These are phyloP conservation scores for Nitzschia sp. DNA, from an alignment of 108 stramenopile genomes.

Conservation along the genomic window DNA sequence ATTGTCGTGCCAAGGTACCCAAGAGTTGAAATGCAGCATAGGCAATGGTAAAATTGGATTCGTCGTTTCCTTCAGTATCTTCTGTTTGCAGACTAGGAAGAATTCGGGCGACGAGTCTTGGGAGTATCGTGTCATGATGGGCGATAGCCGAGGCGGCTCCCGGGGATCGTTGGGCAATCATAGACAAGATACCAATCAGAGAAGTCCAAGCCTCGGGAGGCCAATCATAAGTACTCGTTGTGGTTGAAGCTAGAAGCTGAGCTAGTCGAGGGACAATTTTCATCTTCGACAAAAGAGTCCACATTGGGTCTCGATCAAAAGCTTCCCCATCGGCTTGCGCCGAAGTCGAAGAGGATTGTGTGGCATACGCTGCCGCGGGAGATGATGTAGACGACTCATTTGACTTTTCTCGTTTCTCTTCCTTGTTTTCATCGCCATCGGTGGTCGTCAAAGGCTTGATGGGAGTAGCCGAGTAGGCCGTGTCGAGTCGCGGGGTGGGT, in stretches of 20 bases:
- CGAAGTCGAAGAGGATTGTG: constrained; percentile 74
- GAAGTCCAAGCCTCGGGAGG: constrained; percentile 38
- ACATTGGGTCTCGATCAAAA: constrained; percentile 80
- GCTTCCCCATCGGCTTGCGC: constrained; percentile 73
- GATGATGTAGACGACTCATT: not conserved
- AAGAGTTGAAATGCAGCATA: constrained; percentile 56
- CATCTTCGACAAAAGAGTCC: constrained; percentile 86
- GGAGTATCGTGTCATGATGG: constrained; percentile 58
- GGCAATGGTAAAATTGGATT: constrained; percentile 10
- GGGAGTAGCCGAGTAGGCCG: constrained; percentile 54
- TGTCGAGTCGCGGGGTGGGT: constrained; percentile 51
- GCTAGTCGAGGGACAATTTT: constrained; percentile 78
- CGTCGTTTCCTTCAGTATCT: not conserved
- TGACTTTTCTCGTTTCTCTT: no score
- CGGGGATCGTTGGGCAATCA: constrained; percentile 77
- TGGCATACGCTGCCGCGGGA: constrained; percentile 53
- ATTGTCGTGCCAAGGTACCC: constrained; percentile 74
- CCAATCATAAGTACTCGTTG: not conserved
- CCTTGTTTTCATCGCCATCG: constrained; percentile 6
- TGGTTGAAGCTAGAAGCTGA: constrained; percentile 31
- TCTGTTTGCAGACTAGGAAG: not conserved
- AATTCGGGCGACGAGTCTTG: constrained; percentile 5
- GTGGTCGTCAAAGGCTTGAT: constrained; percentile 36
- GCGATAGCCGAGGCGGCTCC: constrained; percentile 85
- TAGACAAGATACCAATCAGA: constrained; percentile 70